Evolutionary conservation across 345 rosid species (phyloP).

Genomic region (Syzygium aqueum): DNA sequence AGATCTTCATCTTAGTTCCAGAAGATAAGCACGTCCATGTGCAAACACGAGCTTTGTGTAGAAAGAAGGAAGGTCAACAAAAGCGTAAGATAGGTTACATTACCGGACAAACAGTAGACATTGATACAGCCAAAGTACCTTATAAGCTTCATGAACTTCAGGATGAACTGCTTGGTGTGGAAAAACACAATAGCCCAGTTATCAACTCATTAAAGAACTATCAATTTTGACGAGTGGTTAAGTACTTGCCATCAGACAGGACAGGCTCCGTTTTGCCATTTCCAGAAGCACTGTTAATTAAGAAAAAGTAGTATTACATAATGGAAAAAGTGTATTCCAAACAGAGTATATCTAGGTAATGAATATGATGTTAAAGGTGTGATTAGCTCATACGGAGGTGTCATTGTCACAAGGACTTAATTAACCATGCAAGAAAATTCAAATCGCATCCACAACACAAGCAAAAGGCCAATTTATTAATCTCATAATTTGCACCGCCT

Average conservation of each 20-base stretch:
- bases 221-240: background rate
- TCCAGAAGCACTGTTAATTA: constrained; percentile 56
- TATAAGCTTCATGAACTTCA: constrained; percentile 57
- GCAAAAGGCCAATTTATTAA: background rate
- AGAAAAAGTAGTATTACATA: background rate
- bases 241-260: constrained; percentile 63
- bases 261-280: constrained; percentile 35
- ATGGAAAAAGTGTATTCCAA: background rate
- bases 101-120: background rate
- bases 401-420: background rate
- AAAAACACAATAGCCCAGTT: constrained; percentile 4
- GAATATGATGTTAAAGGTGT: background rate
- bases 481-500: background rate
- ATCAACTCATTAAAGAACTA: background rate
- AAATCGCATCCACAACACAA: background rate
- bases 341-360: background rate
- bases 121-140: constrained; percentile 32
- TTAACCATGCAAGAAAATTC: background rate
- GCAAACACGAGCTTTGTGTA: background rate
- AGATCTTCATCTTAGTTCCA: background rate
- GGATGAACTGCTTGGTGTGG: constrained; percentile 44
- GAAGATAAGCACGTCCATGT: background rate
- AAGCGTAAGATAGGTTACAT: background rate
- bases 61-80: background rate
- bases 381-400: background rate